Base-by-base conservation (phyloP, 2,329 filamentous ascomycete species). In the Fonsecaea pugnacius region DNA sequence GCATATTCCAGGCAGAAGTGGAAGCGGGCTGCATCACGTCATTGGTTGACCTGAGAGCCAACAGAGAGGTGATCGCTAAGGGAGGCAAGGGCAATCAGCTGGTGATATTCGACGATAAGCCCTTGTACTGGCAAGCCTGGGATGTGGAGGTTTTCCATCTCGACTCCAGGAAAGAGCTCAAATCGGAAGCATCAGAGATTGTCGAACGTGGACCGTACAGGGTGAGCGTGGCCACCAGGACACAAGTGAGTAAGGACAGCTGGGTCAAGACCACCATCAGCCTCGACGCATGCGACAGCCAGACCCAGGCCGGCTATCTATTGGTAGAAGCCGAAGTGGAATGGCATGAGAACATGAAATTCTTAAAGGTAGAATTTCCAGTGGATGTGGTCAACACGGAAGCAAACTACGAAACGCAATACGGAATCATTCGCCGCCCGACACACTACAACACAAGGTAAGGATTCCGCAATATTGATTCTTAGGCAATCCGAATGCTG, bases 361-460 rank as follows among this genome's bases (percentile, higher is more conserved):
- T 98, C 83, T 85, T 99, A 74, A 99, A 99, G 82, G 94, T 98
- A 57, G 95, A 99, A 76, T 99, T 99, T 79, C 94, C 95, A 0
- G 93, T 97, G 67, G 89, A 96, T 72, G 84, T 98, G 68, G 86
- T 88, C 70, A 97, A 94, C 78, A 96, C 90, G 0, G 92, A 97
- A 78, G 95, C 95, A 35, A 91, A 88, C 12, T 99, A 99, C 76
- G 95, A 99, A 78, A 96, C 92, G 7, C 93, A 96, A 73, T 98
- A 91, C 73, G 94, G 94, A 71, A 87, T 97, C 70, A 89, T 95
- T 67, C 87, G 87, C 70, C 87, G 95, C 33, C 94, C 95, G 2
- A 99, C 95, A 0, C 95, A 99, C 79, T 98, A 97, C 84, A 99
- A 99, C 80, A 99, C 95, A 2, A 90, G 83, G 80, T 87, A 85